Conservation (phyloP, 306 rosid species). For the Glycine latifolia region DNA sequence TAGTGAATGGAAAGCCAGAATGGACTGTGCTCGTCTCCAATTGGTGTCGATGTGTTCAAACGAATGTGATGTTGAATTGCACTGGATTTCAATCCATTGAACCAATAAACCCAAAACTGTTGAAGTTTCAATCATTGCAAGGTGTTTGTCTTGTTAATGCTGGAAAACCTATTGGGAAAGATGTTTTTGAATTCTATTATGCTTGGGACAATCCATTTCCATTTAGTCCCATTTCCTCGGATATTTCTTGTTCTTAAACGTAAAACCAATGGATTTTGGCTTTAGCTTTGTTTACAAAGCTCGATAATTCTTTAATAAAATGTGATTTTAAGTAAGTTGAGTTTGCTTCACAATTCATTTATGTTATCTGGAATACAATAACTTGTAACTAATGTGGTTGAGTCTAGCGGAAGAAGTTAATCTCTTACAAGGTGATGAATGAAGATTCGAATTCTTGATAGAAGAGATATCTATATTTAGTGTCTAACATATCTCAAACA, state of each 20-base stretch:
- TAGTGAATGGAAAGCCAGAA: not conserved
- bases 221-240: not conserved
- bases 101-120: conserved; percentile 43
- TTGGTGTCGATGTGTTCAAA: no score
- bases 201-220: conserved; percentile 29
- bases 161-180: conserved; percentile 36
- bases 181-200: conserved; percentile 39
- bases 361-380: no score
- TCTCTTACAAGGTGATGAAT: no score
- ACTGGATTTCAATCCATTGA: conserved; percentile 39
- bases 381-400: no score
- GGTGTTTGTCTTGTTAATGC: conserved; percentile 44
- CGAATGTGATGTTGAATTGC: not conserved
- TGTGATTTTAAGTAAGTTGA: not conserved
- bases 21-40: conserved; percentile 29
- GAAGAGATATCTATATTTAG: no score
- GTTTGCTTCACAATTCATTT: not conserved
- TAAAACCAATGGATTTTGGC: no score
- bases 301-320: no score
- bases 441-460: no score
- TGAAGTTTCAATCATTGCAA: not conserved
- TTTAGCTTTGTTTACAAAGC: no score
- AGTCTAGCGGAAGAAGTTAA: no score
- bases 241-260: not conserved
- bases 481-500: no score